These are phyloP conservation scores for Xylariaceae sp. DNA, from an alignment of 2,329 filamentous ascomycete genomes.

Conservation along the genomic window DNA sequence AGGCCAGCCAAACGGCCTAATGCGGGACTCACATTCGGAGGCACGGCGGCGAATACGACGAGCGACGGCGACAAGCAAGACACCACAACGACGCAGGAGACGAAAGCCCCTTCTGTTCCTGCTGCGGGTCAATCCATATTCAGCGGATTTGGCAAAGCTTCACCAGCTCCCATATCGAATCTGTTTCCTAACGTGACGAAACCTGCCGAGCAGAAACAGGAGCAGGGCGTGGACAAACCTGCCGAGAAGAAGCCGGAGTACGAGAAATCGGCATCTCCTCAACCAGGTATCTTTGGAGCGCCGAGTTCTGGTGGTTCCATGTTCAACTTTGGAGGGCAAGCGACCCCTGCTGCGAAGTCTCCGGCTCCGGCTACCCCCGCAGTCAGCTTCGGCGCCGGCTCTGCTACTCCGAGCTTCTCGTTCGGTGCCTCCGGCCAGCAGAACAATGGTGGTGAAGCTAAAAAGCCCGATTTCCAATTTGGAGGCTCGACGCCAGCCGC, in stretches of 20 bases:
- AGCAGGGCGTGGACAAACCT: background rate
- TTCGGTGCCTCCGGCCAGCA: constrained; percentile 10
- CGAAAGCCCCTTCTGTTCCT: no score
- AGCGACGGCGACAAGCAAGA: no score
- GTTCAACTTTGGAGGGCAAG: constrained; percentile 15
- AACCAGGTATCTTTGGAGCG: constrained; percentile 11
- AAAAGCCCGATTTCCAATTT: constrained; percentile 13
- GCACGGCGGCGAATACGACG: no score
- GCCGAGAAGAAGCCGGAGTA: constrained; percentile 14
- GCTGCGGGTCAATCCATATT: no score
- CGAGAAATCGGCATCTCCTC: constrained; percentile 8
- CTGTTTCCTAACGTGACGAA: no score
- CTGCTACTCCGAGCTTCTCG: constrained; percentile 3
- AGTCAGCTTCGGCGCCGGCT: constrained; percentile 1
- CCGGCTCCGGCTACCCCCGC: constrained; percentile 4
- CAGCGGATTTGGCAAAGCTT: no score
- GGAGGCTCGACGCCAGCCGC: constrained; percentile 3
- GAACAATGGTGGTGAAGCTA: constrained; percentile 3
- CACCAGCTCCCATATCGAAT: no score
- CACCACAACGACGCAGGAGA: no score
- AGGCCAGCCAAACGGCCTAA: constrained; percentile 5
- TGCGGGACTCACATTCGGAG: no score
- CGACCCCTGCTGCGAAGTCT: constrained; percentile 4
- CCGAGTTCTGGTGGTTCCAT: constrained; percentile 8
- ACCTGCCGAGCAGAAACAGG: no score